phyloP scores from a whole-genome alignment of 805 yeast genomes.

The Cyberlindnera saturnus region DNA sequence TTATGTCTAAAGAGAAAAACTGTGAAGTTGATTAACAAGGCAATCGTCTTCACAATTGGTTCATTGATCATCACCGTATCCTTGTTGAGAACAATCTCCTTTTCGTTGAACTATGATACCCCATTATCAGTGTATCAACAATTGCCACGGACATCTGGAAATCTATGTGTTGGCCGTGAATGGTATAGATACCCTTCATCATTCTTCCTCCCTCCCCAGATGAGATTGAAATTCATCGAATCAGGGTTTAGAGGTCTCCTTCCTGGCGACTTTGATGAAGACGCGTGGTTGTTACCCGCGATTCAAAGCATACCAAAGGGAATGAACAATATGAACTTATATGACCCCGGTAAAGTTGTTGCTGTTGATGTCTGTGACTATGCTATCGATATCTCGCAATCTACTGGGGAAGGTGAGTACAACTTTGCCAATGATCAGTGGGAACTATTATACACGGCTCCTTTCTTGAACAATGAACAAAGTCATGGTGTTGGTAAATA shows the following conservation, averaged over 20 bases:
- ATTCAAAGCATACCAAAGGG: conserved; percentile 50
- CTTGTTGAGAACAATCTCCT: conserved; percentile 49
- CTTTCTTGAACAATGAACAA: conserved; percentile 34
- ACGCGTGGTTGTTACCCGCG: conserved; percentile 20
- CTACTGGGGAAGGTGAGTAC: conserved; percentile 25
- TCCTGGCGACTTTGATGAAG: conserved; percentile 78
- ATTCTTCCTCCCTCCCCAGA: conserved; percentile 63
- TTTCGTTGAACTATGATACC: conserved; percentile 64
- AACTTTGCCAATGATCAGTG: conserved; percentile 29
- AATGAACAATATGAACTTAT: conserved; percentile 72
- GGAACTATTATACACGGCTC: conserved; percentile 30
- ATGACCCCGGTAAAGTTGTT: conserved; percentile 52
- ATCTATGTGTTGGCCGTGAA: conserved; percentile 88
- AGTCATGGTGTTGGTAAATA: conserved; percentile 51
- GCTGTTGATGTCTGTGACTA: conserved; percentile 55
- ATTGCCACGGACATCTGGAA: conserved; percentile 32
- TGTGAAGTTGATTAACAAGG: not conserved
- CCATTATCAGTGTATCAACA: conserved; percentile 58
- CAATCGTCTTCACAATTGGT: not conserved
- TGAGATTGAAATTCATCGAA: conserved; percentile 59
- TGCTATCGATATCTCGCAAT: conserved; percentile 56
- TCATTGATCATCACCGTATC: conserved; percentile 26
- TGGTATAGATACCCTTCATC: conserved; percentile 94
- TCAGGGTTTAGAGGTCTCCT: conserved; percentile 82
- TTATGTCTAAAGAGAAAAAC: conserved; percentile 4